Percentiles rank a stretch among this genome's conserved stretches.
phyloP scores from a whole-genome alignment of 1,284 basidiomycete genomes.

The Sporisorium sorghi region DNA sequence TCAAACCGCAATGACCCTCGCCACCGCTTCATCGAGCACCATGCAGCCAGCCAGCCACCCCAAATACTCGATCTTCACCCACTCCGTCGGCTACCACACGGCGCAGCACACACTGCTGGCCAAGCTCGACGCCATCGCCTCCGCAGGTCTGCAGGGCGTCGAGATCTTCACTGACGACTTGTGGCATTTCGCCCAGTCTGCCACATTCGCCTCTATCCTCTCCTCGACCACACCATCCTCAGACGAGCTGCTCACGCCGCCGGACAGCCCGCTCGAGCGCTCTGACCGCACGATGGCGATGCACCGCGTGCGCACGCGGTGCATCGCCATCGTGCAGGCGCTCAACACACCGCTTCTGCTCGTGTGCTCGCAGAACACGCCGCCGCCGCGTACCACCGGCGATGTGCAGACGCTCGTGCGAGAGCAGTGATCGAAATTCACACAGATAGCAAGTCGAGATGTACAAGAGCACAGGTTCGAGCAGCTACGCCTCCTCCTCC shows the following conservation, averaged over 20 bases:
- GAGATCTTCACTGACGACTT: constrained; percentile 46
- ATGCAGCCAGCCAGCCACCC: background rate
- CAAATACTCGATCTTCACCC: constrained; percentile 36
- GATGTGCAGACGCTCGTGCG: constrained; percentile 7
- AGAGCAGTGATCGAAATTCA: too few relatives aligned
- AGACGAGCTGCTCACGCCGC: constrained; percentile 17
- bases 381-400: constrained; percentile 13
- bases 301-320: constrained; percentile 28
- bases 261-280: constrained; percentile 13
- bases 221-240: background rate
- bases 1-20: background rate
- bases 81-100: constrained; percentile 31
- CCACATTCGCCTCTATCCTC: constrained; percentile 1
- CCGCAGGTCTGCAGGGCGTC: constrained; percentile 17
- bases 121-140: constrained; percentile 24
- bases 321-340: constrained; percentile 54
- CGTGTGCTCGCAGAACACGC: constrained; percentile 30
- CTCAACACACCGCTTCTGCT: constrained; percentile 28
- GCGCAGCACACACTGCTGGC: constrained; percentile 14
- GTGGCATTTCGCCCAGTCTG: constrained; percentile 10
- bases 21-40: background rate
- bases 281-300: constrained; percentile 20
- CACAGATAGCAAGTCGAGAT: too few relatives aligned
- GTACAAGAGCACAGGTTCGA: too few relatives aligned
- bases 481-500: too few relatives aligned